phyloP scores from a whole-genome alignment of 1,284 basidiomycete genomes.

The Cutaneotrichosporon cutaneum region DNA sequence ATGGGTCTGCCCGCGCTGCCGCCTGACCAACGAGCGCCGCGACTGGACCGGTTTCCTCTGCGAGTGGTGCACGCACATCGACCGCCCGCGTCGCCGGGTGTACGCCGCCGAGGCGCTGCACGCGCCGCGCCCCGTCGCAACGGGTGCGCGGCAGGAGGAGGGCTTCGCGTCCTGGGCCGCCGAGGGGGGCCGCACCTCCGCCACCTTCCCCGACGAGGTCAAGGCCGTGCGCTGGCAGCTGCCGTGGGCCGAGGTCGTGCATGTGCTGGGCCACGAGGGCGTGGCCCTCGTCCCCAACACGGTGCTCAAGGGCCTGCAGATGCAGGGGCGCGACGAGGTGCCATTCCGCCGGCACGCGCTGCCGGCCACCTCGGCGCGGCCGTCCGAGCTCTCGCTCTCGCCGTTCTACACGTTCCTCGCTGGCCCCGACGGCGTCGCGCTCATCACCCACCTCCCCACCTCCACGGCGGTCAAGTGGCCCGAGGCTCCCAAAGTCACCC shows the following conservation, averaged over 20 bases:
- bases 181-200: slow-evolving; percentile 21
- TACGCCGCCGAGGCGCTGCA: slow-evolving; percentile 32
- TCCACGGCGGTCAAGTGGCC: slow-evolving; percentile 27
- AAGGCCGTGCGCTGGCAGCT: slow-evolving; percentile 39
- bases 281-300: slow-evolving; percentile 5
- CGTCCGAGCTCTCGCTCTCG: slow-evolving; percentile 31
- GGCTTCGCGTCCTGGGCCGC: slow-evolving; percentile 30
- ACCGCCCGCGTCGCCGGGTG: slow-evolving; percentile 22
- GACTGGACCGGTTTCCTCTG: slow-evolving; percentile 46
- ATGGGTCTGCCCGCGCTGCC: slow-evolving; percentile 43
- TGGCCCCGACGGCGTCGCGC: slow-evolving; percentile 27
- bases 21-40: slow-evolving; percentile 39
- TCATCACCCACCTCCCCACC: slow-evolving; percentile 30
- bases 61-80: slow-evolving; percentile 33
- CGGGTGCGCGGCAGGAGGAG: slow-evolving; percentile 36
- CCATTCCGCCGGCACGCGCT: slow-evolving; percentile 28
- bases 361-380: slow-evolving; percentile 7
- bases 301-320: slow-evolving; percentile 22
- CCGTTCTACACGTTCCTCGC: slow-evolving; percentile 43
- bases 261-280: slow-evolving; percentile 31
- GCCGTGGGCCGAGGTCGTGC: slow-evolving; percentile 29
- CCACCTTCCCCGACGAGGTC: slow-evolving; percentile 38
- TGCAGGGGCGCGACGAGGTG: slow-evolving; percentile 24
- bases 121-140: slow-evolving; percentile 31
- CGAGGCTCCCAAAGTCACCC: slow-evolving; percentile 18